These are phyloP conservation scores for Komagataella pseudopastoris DNA, from an alignment of 805 yeast genomes.

Conservation along the genomic window DNA sequence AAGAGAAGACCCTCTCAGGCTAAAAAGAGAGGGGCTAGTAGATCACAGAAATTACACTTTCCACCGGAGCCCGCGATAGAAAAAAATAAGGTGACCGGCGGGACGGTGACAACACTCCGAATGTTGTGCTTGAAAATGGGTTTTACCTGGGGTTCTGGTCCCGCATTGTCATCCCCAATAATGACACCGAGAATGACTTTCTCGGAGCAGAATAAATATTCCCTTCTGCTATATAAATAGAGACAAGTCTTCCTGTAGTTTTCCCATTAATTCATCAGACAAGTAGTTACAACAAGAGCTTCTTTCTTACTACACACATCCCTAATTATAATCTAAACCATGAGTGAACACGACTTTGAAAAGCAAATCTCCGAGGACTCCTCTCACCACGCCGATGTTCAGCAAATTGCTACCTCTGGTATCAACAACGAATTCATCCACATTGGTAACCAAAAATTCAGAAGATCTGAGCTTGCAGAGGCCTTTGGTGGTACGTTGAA, in stretches of 20 bases:
- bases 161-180: background rate
- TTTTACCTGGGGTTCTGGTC: background rate
- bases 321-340: background rate
- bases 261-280: background rate
- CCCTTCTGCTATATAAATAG: background rate
- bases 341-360: background rate
- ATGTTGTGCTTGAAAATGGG: background rate
- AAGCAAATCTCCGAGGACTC: background rate
- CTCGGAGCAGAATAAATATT: background rate
- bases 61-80: background rate
- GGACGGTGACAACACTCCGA: background rate
- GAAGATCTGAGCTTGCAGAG: constrained; percentile 38
- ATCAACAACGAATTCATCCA: constrained; percentile 48
- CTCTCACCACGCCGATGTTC: background rate
- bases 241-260: background rate
- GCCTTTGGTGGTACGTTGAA: constrained; percentile 81
- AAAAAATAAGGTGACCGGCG: background rate
- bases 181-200: background rate
- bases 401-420: background rate
- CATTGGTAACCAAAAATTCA: constrained; percentile 61
- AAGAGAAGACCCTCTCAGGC: too few relatives aligned
- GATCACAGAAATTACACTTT: background rate
- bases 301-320: background rate
- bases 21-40: background rate
- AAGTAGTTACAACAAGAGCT: background rate